Evolutionary conservation across 1,284 basidiomycete species (phyloP).

Genomic region (Melampsora occidentalis): DNA sequence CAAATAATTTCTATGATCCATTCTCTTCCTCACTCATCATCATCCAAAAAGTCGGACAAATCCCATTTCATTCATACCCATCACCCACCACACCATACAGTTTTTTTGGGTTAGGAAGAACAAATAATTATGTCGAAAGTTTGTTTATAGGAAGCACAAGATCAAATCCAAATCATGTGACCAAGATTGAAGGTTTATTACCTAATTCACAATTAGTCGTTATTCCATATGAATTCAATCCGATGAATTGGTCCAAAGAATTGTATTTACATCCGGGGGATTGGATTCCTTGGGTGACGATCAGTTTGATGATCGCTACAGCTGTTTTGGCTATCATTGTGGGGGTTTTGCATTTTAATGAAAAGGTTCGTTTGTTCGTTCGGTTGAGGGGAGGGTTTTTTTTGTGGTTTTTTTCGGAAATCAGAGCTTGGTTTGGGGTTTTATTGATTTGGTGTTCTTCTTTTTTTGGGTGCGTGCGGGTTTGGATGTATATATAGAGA

Average conservation of each 20-base stretch:
- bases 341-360: slow-evolving; percentile 79
- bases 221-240: slow-evolving; percentile 66
- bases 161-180: slow-evolving; percentile 65
- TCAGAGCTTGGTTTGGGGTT: not conserved
- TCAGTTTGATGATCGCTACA: slow-evolving; percentile 75
- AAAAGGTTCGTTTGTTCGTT: slow-evolving; percentile 70
- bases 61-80: slow-evolving; percentile 87
- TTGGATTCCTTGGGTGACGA: slow-evolving; percentile 95
- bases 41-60: slow-evolving; percentile 69
- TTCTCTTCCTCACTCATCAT: not conserved
- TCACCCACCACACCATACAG: slow-evolving; percentile 84
- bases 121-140: slow-evolving; percentile 99
- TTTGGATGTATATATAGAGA: slow-evolving; percentile 16
- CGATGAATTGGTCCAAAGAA: slow-evolving; percentile 74
- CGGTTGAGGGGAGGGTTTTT: not conserved
- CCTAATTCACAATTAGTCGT: slow-evolving; percentile 98
- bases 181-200: slow-evolving; percentile 92
- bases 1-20: too few relatives aligned
- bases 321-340: slow-evolving; percentile 75
- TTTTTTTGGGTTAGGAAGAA: slow-evolving; percentile 93
- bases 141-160: slow-evolving; percentile 85
- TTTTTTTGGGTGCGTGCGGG: not conserved
- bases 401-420: not conserved
- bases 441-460: not conserved
- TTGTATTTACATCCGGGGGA: slow-evolving; percentile 89